A percentile compares a stretch with the other conserved stretches of the same genome.
Conservation (phyloP, 1,284 basidiomycete genomes). For the Irpex sp. region DNA sequence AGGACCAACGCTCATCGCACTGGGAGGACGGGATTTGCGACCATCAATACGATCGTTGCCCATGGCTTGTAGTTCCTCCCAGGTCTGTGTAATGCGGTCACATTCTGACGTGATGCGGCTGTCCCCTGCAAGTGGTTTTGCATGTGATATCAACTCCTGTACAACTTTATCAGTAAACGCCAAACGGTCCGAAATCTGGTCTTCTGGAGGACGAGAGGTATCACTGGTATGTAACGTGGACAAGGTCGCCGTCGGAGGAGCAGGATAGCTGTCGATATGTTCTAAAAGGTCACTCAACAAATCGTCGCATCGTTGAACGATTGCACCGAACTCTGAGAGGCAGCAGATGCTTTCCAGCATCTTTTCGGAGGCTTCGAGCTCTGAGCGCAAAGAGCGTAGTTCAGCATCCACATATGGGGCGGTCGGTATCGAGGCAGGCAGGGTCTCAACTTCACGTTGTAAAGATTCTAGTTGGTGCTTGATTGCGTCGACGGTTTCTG, state of each 20-base stretch:
- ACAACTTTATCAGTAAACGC: slow-evolving; percentile 55
- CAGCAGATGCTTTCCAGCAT: slow-evolving; percentile 48
- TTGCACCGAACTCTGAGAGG: slow-evolving; percentile 48
- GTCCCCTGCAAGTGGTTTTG: slow-evolving; percentile 47
- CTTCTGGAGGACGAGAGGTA: slow-evolving; percentile 47
- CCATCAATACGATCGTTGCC: slow-evolving; percentile 59
- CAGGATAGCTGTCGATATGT: slow-evolving; percentile 75
- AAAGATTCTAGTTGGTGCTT: slow-evolving; percentile 44
- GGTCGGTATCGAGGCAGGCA: slow-evolving; percentile 41
- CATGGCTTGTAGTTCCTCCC: slow-evolving; percentile 79
- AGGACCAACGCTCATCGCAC: slow-evolving; percentile 52
- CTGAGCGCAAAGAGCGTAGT: slow-evolving; percentile 53
- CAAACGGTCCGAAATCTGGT: slow-evolving; percentile 60
- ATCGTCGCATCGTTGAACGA: slow-evolving; percentile 58
- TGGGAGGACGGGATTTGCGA: slow-evolving; percentile 59
- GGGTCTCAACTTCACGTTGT: slow-evolving; percentile 37
- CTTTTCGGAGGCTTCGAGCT: slow-evolving; percentile 48
- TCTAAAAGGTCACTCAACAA: slow-evolving; percentile 78
- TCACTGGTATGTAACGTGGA: slow-evolving; percentile 45
- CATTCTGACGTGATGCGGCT: slow-evolving; percentile 54
- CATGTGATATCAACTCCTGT: slow-evolving; percentile 40
- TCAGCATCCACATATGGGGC: slow-evolving; percentile 47
- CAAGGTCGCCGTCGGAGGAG: slow-evolving; percentile 47
- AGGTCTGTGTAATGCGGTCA: slow-evolving; percentile 67
- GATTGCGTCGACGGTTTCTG: slow-evolving; percentile 42